These are phyloP conservation scores for Cryptococcus depauperatus DNA, from an alignment of 1,284 basidiomycete species.

Conservation along the genomic window DNA sequence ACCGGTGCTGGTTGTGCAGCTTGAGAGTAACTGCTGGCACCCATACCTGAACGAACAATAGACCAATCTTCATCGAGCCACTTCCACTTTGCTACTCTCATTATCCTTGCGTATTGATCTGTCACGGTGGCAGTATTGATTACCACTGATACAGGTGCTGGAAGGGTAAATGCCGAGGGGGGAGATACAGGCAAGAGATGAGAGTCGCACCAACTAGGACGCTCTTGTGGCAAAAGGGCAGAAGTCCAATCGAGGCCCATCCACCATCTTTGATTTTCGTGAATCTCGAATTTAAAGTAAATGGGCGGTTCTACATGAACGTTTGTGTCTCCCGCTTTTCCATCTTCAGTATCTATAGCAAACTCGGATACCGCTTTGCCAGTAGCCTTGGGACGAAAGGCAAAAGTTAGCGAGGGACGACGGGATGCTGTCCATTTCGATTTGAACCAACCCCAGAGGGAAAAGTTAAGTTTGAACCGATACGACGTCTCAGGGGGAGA, in stretches of 20 bases:
- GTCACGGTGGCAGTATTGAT: constrained; percentile 33
- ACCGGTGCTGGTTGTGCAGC: constrained; percentile 12
- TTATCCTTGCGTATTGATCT: constrained; percentile 46
- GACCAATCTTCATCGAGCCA: constrained; percentile 86
- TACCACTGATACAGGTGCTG: constrained; percentile 47
- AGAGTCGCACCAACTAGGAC: constrained; percentile 67
- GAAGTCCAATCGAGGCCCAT: constrained; percentile 73
- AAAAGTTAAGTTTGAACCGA: constrained; percentile 23
- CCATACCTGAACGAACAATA: constrained; percentile 48
- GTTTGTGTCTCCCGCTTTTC: constrained; percentile 10
- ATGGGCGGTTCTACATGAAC: constrained; percentile 39
- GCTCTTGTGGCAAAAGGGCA: constrained; percentile 78
- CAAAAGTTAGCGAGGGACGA: constrained; percentile 36
- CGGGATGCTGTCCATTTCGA: constrained; percentile 40
- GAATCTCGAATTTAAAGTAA: constrained; percentile 76
- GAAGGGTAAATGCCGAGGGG: constrained; percentile 43
- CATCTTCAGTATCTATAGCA: constrained; percentile 21
- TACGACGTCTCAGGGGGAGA: constrained; percentile 33
- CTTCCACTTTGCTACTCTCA: constrained; percentile 66
- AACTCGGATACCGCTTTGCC: constrained; percentile 5
- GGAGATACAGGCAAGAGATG: constrained; percentile 51
- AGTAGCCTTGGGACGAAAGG: constrained; percentile 21
- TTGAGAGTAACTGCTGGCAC: neutral
- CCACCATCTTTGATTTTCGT: constrained; percentile 91
- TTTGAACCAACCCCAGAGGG: constrained; percentile 34